Conservation (phyloP, 2,329 filamentous ascomycete genomes). For the Trichoderma semiorbis region DNA sequence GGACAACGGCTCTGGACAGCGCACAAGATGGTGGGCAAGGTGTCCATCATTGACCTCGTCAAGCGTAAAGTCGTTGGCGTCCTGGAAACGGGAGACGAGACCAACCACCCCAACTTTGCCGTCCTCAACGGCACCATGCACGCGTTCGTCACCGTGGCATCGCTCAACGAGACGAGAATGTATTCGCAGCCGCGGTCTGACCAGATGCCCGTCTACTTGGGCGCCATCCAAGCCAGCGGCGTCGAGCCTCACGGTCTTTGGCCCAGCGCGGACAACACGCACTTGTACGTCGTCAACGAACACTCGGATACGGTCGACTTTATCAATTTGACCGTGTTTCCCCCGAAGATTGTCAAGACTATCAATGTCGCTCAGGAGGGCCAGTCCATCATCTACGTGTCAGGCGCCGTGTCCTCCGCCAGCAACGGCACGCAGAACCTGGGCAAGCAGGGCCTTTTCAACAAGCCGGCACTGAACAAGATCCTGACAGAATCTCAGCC, state of each 20-base stretch:
- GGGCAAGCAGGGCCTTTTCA: slow-evolving; percentile 14
- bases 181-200: slow-evolving; percentile 10
- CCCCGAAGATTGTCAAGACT: slow-evolving; percentile 6
- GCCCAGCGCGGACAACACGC: slow-evolving; percentile 19
- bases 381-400: slow-evolving; percentile 20
- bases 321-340: slow-evolving; percentile 12
- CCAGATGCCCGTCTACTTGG: slow-evolving; percentile 11
- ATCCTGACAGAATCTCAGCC: neutral
- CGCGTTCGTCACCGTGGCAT: slow-evolving; percentile 19
- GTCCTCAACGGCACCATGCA: slow-evolving; percentile 14
- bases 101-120: slow-evolving; percentile 19
- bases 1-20: slow-evolving; percentile 16
- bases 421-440: slow-evolving; percentile 18
- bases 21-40: slow-evolving; percentile 20
- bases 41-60: slow-evolving; percentile 14
- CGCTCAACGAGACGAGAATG: slow-evolving; percentile 16
- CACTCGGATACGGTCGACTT: slow-evolving; percentile 20
- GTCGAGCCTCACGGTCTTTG: slow-evolving; percentile 20
- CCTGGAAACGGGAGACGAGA: slow-evolving; percentile 18
- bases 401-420: neutral
- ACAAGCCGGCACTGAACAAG: slow-evolving; percentile 14
- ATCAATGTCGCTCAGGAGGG: slow-evolving; percentile 18
- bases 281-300: slow-evolving; percentile 20
- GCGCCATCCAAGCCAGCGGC: slow-evolving; percentile 11
- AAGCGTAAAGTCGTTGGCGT: neutral